A percentile compares a stretch with the other conserved stretches of the same genome.
phyloP scores from a whole-genome alignment of 768 basidiomycete species.

The Mycena vulgaris region DNA sequence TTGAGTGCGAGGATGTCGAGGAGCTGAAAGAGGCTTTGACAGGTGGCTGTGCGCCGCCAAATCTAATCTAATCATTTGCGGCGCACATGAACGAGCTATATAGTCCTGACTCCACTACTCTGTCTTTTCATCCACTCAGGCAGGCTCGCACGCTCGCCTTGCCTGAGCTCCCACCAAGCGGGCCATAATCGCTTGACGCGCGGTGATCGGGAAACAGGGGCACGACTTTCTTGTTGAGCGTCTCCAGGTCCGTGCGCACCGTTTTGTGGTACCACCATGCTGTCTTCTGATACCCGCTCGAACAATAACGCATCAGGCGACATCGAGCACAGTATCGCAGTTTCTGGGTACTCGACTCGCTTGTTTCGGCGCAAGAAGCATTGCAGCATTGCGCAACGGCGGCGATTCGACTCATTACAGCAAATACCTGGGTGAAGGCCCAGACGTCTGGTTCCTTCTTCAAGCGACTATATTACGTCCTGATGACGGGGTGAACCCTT shows the following conservation, averaged over 20 bases:
- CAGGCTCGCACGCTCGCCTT: no score
- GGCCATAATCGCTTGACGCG: neutral
- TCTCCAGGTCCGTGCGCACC: slow-evolving; percentile 19
- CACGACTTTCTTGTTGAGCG: neutral
- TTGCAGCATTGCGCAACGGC: slow-evolving; percentile 24
- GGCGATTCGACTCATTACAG: neutral
- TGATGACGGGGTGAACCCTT: neutral
- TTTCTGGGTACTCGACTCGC: slow-evolving; percentile 22
- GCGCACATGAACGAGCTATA: no score
- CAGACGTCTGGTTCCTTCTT: neutral
- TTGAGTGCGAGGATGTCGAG: no score
- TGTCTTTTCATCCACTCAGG: no score
- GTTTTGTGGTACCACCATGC: slow-evolving; percentile 25
- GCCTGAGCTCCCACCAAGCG: no score
- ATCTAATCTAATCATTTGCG: no score
- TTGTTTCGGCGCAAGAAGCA: slow-evolving; percentile 9
- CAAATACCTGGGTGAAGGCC: slow-evolving; percentile 2
- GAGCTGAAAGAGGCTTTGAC: no score
- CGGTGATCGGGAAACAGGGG: neutral
- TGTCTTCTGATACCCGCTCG: slow-evolving; percentile 1
- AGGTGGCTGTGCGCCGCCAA: no score
- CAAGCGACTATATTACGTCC: neutral
- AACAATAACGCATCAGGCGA: slow-evolving; percentile 29
- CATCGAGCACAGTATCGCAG: slow-evolving; percentile 17
- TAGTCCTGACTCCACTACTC: no score